Percentiles rank a stretch among this genome's conserved stretches.
Conservation (phyloP, 306 rosid genomes). For the Crataegus laevigata region DNA sequence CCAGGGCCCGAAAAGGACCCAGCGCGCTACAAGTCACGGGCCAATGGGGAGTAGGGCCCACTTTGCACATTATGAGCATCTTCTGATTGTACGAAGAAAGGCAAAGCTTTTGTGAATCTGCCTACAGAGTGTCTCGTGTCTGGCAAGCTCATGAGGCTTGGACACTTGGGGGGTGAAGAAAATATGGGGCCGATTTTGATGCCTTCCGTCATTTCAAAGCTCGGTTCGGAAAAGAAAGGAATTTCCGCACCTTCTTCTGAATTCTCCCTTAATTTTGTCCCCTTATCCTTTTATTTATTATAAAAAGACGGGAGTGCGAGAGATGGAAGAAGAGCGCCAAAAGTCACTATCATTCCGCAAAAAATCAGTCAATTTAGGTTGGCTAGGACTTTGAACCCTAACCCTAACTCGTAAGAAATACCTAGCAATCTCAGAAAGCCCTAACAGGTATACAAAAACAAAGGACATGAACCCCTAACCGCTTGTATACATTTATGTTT, state of each 20-base stretch:
- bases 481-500: too few relatives aligned
- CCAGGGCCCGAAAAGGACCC: conserved; percentile 37
- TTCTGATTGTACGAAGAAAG: conserved; percentile 21
- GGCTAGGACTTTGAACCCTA: background rate
- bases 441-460: background rate
- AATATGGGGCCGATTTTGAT: conserved; percentile 11
- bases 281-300: too few relatives aligned
- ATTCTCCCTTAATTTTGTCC: too few relatives aligned
- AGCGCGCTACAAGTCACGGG: conserved; percentile 20
- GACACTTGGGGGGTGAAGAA: background rate
- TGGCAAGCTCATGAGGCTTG: conserved; percentile 12
- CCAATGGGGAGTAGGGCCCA: conserved; percentile 20
- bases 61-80: conserved; percentile 14
- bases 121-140: conserved; percentile 32
- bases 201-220: conserved; percentile 19
- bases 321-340: background rate
- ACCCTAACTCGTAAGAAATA: background rate
- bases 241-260: background rate
- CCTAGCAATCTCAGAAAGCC: background rate
- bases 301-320: background rate
- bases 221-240: rapidly evolving
- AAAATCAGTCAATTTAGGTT: background rate
- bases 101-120: conserved; percentile 32
- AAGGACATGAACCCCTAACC: background rate
- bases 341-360: background rate